Conservation (phyloP, 2,329 filamentous ascomycete genomes). For the Penicillium sp. region DNA sequence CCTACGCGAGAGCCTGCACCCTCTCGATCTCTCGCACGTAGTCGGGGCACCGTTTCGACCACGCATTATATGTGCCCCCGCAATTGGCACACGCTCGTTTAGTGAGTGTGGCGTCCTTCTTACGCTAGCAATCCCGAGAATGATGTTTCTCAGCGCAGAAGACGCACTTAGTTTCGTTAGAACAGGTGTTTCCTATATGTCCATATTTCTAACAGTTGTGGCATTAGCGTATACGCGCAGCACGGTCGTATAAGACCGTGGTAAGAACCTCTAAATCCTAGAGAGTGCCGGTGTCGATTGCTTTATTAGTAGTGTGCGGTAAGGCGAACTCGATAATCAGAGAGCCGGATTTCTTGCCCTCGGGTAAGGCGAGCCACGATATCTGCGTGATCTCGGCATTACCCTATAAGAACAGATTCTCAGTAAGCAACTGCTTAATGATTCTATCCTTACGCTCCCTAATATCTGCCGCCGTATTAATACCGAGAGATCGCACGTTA, state of each 20-base stretch:
- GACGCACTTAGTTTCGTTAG: too few relatives aligned
- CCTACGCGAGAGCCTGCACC: background rate
- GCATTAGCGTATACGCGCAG: too few relatives aligned
- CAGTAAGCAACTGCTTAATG: too few relatives aligned
- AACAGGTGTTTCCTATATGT: too few relatives aligned
- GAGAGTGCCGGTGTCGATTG: too few relatives aligned
- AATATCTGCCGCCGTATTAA: background rate
- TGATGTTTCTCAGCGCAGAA: background rate
- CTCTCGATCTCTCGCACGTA: background rate
- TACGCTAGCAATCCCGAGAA: background rate
- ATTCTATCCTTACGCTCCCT: too few relatives aligned
- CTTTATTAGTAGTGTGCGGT: too few relatives aligned
- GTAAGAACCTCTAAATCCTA: too few relatives aligned
- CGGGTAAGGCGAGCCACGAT: background rate
- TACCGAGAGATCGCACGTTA: background rate
- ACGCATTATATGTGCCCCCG: background rate
- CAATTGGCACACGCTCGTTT: background rate
- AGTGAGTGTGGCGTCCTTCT: background rate
- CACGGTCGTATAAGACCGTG: too few relatives aligned
- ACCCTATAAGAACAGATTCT: too few relatives aligned
- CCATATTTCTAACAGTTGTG: too few relatives aligned
- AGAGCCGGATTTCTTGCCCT: background rate
- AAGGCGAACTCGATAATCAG: too few relatives aligned
- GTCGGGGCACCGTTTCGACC: background rate
- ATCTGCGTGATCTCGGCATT: background rate